Base-by-base conservation (phyloP, 2,329 filamentous ascomycete genomes). In the Arthrobotrys sphaeroides region DNA sequence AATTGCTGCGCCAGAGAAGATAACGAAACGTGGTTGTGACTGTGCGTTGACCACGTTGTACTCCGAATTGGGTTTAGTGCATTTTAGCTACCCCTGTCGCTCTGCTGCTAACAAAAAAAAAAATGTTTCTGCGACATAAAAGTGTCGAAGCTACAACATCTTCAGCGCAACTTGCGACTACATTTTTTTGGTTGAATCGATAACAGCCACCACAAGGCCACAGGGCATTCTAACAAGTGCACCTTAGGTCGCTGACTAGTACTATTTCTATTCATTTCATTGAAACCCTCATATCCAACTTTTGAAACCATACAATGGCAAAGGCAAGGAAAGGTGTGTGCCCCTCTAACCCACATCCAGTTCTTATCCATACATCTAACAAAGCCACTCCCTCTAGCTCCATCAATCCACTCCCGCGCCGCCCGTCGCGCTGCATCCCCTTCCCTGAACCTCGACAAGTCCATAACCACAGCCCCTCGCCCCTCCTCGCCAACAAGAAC, bases 351-450 rank as follows among this genome's bases (percentile, higher is more conserved):
- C 7, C n/a, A 9, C 13, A n/a, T 24, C 36, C n/a, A n/a, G n/a
- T 57, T 16, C n/a, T 9, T 16, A 16, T 33, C 26, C 1, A 49
- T 45, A 47, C n/a, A 5, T 55, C 38, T 51, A 36, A 55, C n/a
- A 47, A 49, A 9, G 2, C 20, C 3, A 61, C 13, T 43, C n/a
- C 61, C 45, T 47, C 13, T 31, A 75, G 72, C 24, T 10, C 64
- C 47, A 49, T 75, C 72, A 20, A 13, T 75, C 18, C 90, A 90
- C 84, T 94, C 91, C 62, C 90, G 91, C 78, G 90, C 90, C 72
- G 90, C 90, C 42, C 88, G 91, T 80, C 89, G 91, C 78, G 91
- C 89, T 51, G 88, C 88, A 13, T 91, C 90, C 2, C 90, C 90
- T 24, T 85, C 88, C 79, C 89, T 92, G 82, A 84, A 91, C 83